Base-by-base conservation (phyloP, 2,329 filamentous ascomycete species). In the Aspergillus piperis region DNA sequence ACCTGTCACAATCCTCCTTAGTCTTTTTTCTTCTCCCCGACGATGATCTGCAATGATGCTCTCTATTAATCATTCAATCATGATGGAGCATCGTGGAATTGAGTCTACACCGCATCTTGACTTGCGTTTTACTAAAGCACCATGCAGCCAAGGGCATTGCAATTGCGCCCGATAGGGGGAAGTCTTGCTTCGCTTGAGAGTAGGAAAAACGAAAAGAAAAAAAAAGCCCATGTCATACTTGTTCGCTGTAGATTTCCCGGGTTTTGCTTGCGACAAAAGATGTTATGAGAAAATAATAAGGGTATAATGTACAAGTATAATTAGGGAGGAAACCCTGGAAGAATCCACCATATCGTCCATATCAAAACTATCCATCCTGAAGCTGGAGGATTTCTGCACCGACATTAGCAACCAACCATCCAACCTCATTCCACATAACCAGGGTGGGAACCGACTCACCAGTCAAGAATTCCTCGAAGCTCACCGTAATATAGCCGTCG, bases 401-500 rank as follows among this genome's bases (percentile, higher is more conserved):
- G 8, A 21, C 11, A 42, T 59, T 27, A 50, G 8, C 21, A 8
- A 41, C 27, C 10, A 8, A 38, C 23, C 8, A 25, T 8, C 8
- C 11, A 50, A 6, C 5, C 19, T 8, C 19, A 21, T 38, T 5
- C 3, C 8, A 8, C 17, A 38, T 27, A 51, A 13, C 6, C 17
- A 27, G 39, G 8, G 42, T 11, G 53, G 32, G 32, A 13, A 11
- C 32, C 32, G 13, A 71, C 78, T 68, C 68, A 81, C 80, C 89
- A 39, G 87, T 88, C 72, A 92, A 78, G 74, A 92, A 92, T 70
- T 92, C 89, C 79, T 92, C 90, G 70, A 93, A 93, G 73, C 88
- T 91, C 57, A 93, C 78, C 3, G 89, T 93, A 68, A 93, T 91
- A 75, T 93, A 98, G 1, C 95, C 95, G 78, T 98, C 95, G 44